Evolutionary conservation across 2,329 filamentous ascomycete species (phyloP), one percentile per base, ranked within the genome.

Genomic region (Cercospora sesami): DNA sequence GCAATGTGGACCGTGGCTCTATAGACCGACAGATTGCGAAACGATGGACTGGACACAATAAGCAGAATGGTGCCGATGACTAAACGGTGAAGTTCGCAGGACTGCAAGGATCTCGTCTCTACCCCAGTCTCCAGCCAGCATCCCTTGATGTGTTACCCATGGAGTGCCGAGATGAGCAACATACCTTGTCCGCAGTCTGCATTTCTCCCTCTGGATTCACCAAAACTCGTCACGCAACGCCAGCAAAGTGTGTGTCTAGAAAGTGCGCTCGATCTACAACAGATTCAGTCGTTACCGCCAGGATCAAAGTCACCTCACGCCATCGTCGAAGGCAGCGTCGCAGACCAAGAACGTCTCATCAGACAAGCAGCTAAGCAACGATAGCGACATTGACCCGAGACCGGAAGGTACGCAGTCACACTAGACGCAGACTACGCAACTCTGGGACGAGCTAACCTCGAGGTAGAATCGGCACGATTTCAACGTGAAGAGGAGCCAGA

Each of bases 371-470:
- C 7, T 18, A n/a, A 59, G 53, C 51, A 36, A 30, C 30, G 30
- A 28, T 31, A 58, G 66, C 66, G 66, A 65, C 26, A 68, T 68
- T 68, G 48, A 36, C 57, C 66, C 66, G 66, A 65, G 63, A 68
- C 66, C 66, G 66, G 63, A 60, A 62, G 62, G 63, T 48, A 65
- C 58, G 66, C 48, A 36, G 42, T 26, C 21, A 23, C 53, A 26
- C 55, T 57, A 42, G 62, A 60, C 23, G 9, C 45, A 58, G 57
- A 39, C 53, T 31, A 36, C 51, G 26, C 31, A 57, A 33, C 18
- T 28, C 12, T 31, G 45, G 30, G 26, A 53, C 33, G 57, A 21
- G 30, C 55, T 36, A 45, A 65, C 51, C n/a, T 36, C 33, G n/a
- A 18, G 55, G 55, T 30, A 31, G 57, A 33, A 60, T 51, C 55